phyloP scores from a whole-genome alignment of 169 alveolate genomes.

The Plasmodium fragile region DNA sequence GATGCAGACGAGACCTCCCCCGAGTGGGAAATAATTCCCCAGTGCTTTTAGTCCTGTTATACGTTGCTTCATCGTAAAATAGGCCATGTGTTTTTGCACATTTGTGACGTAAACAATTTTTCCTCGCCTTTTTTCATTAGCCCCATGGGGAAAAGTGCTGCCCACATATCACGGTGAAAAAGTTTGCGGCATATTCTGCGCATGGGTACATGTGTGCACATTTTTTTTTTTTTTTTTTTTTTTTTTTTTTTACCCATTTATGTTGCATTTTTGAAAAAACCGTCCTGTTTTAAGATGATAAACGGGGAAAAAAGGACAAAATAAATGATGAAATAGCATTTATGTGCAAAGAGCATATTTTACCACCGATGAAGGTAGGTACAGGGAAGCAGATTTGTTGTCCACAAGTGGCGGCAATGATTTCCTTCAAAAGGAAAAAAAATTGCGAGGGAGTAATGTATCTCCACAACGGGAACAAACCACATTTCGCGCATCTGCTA shows the following conservation, averaged over 20 bases:
- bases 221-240: not conserved
- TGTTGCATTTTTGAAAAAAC: not conserved
- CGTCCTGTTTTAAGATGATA: not conserved
- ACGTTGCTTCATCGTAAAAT: not conserved
- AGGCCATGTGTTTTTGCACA: not conserved
- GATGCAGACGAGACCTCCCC: constrained; percentile 59
- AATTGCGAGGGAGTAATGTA: not conserved
- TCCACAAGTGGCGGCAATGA: not conserved
- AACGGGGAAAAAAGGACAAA: not conserved
- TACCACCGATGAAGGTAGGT: not conserved
- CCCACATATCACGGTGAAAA: not conserved
- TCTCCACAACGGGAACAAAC: not conserved
- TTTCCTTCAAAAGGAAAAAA: not conserved
- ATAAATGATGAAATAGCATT: not conserved
- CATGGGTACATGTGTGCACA: not conserved
- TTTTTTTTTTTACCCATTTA: not conserved
- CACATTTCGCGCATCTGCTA: not conserved
- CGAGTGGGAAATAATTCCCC: constrained; percentile 75
- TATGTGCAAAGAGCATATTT: not conserved
- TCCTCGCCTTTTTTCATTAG: not conserved
- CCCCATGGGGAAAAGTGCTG: not conserved
- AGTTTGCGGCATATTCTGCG: not conserved
- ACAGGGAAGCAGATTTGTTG: not conserved
- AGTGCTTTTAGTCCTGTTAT: constrained; percentile 5
- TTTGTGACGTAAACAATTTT: not conserved